phyloP scores from a whole-genome alignment of 345 rosid genomes.

The Microthlaspi erraticum region DNA sequence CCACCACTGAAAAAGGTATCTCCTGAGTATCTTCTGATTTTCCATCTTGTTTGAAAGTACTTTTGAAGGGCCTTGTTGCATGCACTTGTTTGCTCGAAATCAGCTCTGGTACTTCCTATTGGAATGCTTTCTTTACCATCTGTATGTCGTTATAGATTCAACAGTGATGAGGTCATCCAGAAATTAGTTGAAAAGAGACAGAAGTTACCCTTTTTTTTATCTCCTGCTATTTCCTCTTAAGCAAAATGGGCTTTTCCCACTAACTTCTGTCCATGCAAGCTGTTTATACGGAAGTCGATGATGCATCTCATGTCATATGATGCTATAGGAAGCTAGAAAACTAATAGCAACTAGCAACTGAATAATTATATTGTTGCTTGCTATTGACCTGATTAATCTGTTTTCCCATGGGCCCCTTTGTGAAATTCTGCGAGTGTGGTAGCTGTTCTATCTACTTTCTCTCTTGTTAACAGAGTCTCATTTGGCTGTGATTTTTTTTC shows the following conservation, averaged over 20 bases:
- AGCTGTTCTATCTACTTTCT: slow-evolving; percentile 15
- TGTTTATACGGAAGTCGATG: neutral
- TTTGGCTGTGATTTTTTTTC: slow-evolving; percentile 42
- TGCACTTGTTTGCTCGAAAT: slow-evolving; percentile 35
- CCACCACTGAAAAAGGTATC: slow-evolving; percentile 83
- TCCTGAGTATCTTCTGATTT: no score
- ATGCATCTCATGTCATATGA: slow-evolving; percentile 17
- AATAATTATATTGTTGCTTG: slow-evolving; percentile 20
- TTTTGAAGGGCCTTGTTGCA: slow-evolving; percentile 9
- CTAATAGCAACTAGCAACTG: slow-evolving; percentile 28
- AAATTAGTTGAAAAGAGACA: slow-evolving; percentile 15
- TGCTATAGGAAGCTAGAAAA: slow-evolving; percentile 22
- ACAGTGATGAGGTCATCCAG: neutral
- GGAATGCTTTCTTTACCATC: slow-evolving; percentile 11
- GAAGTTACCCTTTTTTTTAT: slow-evolving; percentile 17
- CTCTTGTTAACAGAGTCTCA: slow-evolving; percentile 15
- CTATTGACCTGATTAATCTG: slow-evolving; percentile 14
- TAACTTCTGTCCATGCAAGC: slow-evolving; percentile 12
- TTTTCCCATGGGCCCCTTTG: neutral
- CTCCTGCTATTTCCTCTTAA: slow-evolving; percentile 5
- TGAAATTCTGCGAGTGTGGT: slow-evolving; percentile 10
- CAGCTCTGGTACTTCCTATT: slow-evolving; percentile 14
- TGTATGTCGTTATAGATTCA: slow-evolving; percentile 11
- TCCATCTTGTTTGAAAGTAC: slow-evolving; percentile 33
- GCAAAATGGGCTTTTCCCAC: neutral